Percentiles rank a stretch among this genome's conserved stretches.
Conservation (phyloP, 2,329 filamentous ascomycete species). For the Aspergillus sp. region DNA sequence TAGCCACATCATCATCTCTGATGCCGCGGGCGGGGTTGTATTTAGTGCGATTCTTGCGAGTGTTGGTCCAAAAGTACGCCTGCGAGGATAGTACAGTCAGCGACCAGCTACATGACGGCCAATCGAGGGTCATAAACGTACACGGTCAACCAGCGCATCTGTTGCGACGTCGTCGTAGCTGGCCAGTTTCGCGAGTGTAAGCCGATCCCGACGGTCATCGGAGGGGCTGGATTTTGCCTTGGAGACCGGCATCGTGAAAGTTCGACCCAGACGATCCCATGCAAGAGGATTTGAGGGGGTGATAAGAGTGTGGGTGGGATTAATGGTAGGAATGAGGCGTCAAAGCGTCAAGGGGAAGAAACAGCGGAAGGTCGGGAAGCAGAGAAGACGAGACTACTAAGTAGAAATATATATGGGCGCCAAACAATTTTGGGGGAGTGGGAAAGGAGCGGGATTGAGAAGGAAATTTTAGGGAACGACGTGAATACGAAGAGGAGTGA, state of each 20-base stretch:
- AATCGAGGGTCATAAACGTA: slow-evolving; percentile 53
- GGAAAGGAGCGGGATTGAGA: slow-evolving; percentile 7
- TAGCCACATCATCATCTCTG: slow-evolving; percentile 62
- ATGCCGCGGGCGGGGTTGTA: slow-evolving; percentile 84
- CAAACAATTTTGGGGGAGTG: background rate
- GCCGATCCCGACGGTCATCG: slow-evolving; percentile 59
- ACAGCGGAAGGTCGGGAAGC: slow-evolving; percentile 14
- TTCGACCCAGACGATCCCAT: slow-evolving; percentile 15
- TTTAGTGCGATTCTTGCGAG: slow-evolving; percentile 87
- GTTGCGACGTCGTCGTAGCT: slow-evolving; percentile 95
- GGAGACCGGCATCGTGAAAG: slow-evolving; percentile 39
- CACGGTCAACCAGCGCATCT: slow-evolving; percentile 91
- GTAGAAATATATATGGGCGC: slow-evolving; percentile 9
- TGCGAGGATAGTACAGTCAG: slow-evolving; percentile 43
- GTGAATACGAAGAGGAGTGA: background rate
- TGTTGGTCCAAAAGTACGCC: slow-evolving; percentile 95
- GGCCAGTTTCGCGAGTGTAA: slow-evolving; percentile 84
- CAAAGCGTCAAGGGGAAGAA: slow-evolving; percentile 20
- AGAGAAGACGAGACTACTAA: background rate
- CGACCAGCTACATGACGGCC: background rate
- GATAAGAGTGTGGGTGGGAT: slow-evolving; percentile 10
- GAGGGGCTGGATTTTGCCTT: slow-evolving; percentile 34
- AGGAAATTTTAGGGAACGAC: slow-evolving; percentile 14
- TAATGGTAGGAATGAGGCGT: slow-evolving; percentile 2
- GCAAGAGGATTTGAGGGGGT: slow-evolving; percentile 5